Percentiles rank a stretch among this genome's conserved stretches.
These are phyloP conservation scores for Lantana camara DNA, from an alignment of 257 asterid species.

Conservation along the genomic window DNA sequence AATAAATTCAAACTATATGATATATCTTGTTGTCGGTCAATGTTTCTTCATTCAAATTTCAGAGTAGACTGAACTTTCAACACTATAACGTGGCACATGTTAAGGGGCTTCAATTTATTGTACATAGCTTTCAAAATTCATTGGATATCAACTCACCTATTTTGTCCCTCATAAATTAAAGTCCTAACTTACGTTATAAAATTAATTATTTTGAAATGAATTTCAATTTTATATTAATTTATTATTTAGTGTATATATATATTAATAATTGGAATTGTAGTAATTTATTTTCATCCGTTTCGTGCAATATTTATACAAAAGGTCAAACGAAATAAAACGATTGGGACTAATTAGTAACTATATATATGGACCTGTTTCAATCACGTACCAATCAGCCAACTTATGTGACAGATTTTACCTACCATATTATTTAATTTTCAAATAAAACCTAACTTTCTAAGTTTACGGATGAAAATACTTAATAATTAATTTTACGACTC, in stretches of 20 bases:
- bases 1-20: neutral
- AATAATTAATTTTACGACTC: too few species aligned
- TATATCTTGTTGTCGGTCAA: constrained; percentile 11
- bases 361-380: neutral
- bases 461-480: neutral
- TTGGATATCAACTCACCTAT: too few species aligned
- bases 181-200: too few species aligned
- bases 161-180: too few species aligned
- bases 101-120: neutral
- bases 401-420: neutral
- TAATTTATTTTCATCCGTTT: neutral
- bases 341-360: neutral
- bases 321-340: neutral
- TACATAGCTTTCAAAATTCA: too few species aligned
- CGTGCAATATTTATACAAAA: neutral
- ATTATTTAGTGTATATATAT: too few species aligned
- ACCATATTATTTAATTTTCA: neutral
- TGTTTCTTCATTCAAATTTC: constrained; percentile 15
- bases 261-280: too few species aligned
- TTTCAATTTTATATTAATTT: too few species aligned
- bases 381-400: constrained; percentile 1
- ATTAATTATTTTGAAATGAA: too few species aligned
- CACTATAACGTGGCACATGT: constrained; percentile 27
- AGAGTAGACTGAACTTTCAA: neutral
- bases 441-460: neutral